These are phyloP conservation scores for Paecilomyces sp. DNA, from an alignment of 2,329 filamentous ascomycete species.

Conservation along the genomic window DNA sequence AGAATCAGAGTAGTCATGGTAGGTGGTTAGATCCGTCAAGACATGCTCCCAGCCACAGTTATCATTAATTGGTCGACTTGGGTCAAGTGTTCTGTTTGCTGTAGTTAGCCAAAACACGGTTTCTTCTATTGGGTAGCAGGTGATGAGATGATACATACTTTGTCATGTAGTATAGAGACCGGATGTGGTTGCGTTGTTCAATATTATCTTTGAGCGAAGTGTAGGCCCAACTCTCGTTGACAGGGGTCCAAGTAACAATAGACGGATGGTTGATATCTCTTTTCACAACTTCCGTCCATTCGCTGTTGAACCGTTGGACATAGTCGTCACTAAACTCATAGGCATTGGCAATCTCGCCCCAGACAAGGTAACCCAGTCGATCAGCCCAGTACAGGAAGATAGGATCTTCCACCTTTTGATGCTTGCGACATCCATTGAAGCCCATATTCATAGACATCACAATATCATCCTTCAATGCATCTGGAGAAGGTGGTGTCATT, in stretches of 20 bases:
- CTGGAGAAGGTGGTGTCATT: conserved; percentile 56
- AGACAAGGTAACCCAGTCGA: conserved; percentile 56
- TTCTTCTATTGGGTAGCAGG: background rate
- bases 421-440: conserved; percentile 65
- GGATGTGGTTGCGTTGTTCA: conserved; percentile 58
- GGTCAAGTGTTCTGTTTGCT: conserved; percentile 45
- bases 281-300: conserved; percentile 58
- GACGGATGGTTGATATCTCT: conserved; percentile 60
- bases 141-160: conserved; percentile 40
- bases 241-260: conserved; percentile 60
- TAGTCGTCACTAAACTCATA: conserved; percentile 57
- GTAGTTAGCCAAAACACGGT: background rate
- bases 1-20: conserved; percentile 60
- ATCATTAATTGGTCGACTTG: conserved; percentile 60
- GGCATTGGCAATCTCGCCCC: conserved; percentile 65
- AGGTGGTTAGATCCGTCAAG: conserved; percentile 56
- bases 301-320: conserved; percentile 53
- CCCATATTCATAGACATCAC: conserved; percentile 57
- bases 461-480: conserved; percentile 61
- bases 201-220: conserved; percentile 49
- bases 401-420: conserved; percentile 57
- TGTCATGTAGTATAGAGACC: conserved; percentile 54
- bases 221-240: conserved; percentile 61
- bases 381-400: conserved; percentile 63
- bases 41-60: conserved; percentile 69